Evolutionary conservation across 352 stramenopile species (phyloP).

Genomic region (Phytophthora citricola): DNA sequence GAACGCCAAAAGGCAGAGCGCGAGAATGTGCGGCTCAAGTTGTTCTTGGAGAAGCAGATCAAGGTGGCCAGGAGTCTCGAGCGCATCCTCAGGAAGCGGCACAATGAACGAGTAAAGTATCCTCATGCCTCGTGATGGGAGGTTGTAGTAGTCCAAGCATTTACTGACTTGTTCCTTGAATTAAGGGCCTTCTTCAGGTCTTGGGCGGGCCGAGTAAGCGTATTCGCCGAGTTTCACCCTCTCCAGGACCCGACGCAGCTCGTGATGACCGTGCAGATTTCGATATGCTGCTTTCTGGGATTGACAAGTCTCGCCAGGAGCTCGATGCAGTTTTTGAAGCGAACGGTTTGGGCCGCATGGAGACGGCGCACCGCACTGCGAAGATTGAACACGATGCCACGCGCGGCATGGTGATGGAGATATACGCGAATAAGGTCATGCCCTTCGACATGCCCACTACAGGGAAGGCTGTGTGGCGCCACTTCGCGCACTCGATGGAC

Average conservation of each 20-base stretch:
- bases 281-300: conserved; percentile 37
- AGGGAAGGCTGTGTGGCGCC: conserved; percentile 41
- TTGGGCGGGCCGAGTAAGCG: conserved; percentile 33
- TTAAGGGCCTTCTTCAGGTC: conserved; percentile 33
- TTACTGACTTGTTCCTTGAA: conserved; percentile 34
- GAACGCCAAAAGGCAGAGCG: conserved; percentile 50
- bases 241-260: conserved; percentile 13
- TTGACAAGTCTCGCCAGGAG: conserved; percentile 39
- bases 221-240: conserved; percentile 35
- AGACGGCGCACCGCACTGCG: conserved; percentile 38
- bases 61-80: conserved; percentile 54
- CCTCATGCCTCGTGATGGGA: conserved; percentile 21
- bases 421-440: conserved; percentile 50
- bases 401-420: conserved; percentile 46
- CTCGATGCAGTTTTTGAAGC: conserved; percentile 45
- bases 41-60: conserved; percentile 58
- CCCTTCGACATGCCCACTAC: conserved; percentile 42
- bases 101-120: conserved; percentile 47
- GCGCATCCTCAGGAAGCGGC: conserved; percentile 41
- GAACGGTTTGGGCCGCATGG: conserved; percentile 41
- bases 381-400: conserved; percentile 44
- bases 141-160: conserved; percentile 12
- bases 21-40: conserved; percentile 55
- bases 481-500: conserved; percentile 47
- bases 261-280: conserved; percentile 37